Conservation (phyloP, 2,329 filamentous ascomycete genomes). For the Metarhizium robertsii region DNA sequence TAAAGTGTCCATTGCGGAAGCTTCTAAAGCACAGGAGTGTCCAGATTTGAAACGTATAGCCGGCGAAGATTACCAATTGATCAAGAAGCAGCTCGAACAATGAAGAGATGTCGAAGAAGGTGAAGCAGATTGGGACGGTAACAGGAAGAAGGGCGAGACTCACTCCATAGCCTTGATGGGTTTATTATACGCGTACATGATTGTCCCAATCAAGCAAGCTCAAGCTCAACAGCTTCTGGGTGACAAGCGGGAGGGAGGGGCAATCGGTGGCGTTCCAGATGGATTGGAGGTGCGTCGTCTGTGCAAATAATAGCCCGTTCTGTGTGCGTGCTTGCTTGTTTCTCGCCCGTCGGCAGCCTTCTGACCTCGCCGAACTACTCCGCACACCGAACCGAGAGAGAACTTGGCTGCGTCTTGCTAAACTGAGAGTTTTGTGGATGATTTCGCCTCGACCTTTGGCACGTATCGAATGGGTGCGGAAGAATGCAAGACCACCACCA, state of each 20-base stretch:
- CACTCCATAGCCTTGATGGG: slow-evolving; percentile 29
- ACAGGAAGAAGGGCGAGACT: slow-evolving; percentile 12
- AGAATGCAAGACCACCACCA: too few species aligned
- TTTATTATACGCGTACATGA: slow-evolving; percentile 27
- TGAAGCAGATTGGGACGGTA: slow-evolving; percentile 4
- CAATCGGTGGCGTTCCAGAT: slow-evolving; percentile 2
- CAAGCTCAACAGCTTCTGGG: background rate
- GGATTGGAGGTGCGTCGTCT: background rate
- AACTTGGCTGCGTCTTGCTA: background rate
- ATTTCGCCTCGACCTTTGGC: background rate
- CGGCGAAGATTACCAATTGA: background rate
- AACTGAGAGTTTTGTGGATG: background rate
- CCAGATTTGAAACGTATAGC: too few species aligned
- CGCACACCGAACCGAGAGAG: background rate
- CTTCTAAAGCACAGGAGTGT: background rate
- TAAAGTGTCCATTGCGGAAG: slow-evolving; percentile 3
- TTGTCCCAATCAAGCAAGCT: slow-evolving; percentile 6
- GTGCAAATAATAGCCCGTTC: too few species aligned
- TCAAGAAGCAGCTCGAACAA: background rate
- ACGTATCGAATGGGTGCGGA: background rate
- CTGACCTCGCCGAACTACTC: too few species aligned
- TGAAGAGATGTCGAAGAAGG: background rate
- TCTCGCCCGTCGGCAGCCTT: too few species aligned
- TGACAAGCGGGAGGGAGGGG: background rate
- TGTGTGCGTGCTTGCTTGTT: too few species aligned